phyloP scores from a whole-genome alignment of 192 early-diverging fungal genomes.

The Coemansia nantahalensis region DNA sequence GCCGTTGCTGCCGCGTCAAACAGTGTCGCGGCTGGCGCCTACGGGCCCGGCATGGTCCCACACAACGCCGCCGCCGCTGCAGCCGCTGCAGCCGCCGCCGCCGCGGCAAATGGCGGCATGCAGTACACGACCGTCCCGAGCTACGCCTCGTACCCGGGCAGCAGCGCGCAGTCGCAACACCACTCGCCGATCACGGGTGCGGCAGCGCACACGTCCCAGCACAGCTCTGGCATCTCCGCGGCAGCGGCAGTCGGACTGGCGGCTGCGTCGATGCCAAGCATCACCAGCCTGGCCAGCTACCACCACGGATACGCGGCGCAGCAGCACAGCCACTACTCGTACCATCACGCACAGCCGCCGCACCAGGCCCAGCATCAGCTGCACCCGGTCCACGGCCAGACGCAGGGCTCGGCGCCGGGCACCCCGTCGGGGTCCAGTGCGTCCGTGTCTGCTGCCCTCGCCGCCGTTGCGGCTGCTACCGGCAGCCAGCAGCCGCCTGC shows the following conservation, averaged over 20 bases:
- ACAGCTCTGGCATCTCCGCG: constrained; percentile 19
- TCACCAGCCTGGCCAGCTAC: constrained; percentile 45
- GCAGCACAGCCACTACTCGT: constrained; percentile 37
- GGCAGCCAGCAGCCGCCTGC: constrained; percentile 17
- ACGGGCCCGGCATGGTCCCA: constrained; percentile 18
- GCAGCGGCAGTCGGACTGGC: constrained; percentile 26
- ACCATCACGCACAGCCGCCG: constrained; percentile 17
- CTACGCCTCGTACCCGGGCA: constrained; percentile 45
- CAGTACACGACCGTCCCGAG: constrained; percentile 31
- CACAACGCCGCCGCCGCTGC: constrained; percentile 18
- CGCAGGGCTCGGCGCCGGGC: constrained; percentile 19
- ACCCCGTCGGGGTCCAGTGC: constrained; percentile 19
- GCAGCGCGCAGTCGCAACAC: constrained; percentile 51
- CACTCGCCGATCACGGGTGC: constrained; percentile 45
- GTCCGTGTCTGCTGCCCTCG: constrained; percentile 31
- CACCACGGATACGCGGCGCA: constrained; percentile 36
- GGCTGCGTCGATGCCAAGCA: constrained; percentile 31
- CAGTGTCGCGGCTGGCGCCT: constrained; percentile 21
- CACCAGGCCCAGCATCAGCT: constrained; percentile 17
- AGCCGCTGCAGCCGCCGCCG: constrained; percentile 6
- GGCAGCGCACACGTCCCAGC: constrained; percentile 28
- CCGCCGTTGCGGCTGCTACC: constrained; percentile 29
- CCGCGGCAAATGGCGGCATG: constrained; percentile 22
- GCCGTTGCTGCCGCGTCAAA: constrained; percentile 27
- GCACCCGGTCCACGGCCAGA: constrained; percentile 14